Conservation (phyloP, 2,329 filamentous ascomycete species). For the Albifimbria verrucaria region DNA sequence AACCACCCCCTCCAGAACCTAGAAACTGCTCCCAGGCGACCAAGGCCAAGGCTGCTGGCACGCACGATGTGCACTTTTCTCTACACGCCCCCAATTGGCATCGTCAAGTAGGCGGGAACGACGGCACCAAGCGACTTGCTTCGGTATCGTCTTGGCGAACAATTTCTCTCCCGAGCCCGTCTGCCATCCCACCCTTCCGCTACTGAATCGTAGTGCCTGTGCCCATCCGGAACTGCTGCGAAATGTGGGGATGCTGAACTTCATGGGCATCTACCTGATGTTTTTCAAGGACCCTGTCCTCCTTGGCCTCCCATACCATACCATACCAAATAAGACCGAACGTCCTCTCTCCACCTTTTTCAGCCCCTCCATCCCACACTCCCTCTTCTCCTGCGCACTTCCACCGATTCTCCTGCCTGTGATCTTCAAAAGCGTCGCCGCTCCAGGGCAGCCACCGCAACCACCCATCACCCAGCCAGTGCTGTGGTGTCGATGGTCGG, state of each 20-base stretch:
- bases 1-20: background rate
- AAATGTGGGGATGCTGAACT: background rate
- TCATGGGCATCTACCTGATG: background rate
- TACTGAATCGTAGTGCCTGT: background rate
- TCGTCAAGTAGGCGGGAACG: background rate
- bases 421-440: background rate
- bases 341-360: background rate
- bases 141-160: background rate
- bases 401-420: background rate
- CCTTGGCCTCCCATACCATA: background rate
- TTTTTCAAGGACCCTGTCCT: background rate
- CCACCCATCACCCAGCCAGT: background rate
- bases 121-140: background rate
- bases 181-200: background rate
- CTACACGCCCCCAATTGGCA: background rate
- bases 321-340: background rate
- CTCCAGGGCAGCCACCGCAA: background rate
- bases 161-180: background rate
- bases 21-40: background rate
- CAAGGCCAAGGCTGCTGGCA: background rate
- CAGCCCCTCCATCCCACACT: background rate
- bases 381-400: background rate
- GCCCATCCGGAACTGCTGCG: background rate
- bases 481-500: background rate
- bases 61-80: background rate